A percentile compares a stretch with the other conserved stretches of the same genome.
phyloP scores from a whole-genome alignment of 116 monocot species.

The Papilionanthe hybrid region DNA sequence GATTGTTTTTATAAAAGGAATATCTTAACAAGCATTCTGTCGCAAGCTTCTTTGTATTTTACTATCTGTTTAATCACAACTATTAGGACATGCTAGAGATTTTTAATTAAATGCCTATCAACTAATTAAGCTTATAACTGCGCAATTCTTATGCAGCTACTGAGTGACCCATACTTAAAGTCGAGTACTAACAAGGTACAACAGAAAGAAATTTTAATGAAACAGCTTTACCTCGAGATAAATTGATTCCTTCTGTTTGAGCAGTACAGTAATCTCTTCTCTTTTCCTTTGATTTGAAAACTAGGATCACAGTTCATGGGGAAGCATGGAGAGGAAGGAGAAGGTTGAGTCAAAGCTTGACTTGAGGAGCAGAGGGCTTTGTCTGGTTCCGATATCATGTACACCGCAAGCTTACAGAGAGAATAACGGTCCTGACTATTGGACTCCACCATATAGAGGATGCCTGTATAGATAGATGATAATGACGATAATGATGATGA shows the following conservation, averaged over 20 bases:
- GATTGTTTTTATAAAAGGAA: too few species aligned
- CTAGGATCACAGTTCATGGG: slow-evolving; percentile 70
- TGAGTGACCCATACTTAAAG: slow-evolving; percentile 84
- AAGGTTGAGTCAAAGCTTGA: slow-evolving; percentile 47
- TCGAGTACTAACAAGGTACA: slow-evolving; percentile 58
- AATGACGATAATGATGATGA: neutral
- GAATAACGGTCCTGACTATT: slow-evolving; percentile 65
- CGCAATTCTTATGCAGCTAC: slow-evolving; percentile 41
- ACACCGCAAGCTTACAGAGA: slow-evolving; percentile 65
- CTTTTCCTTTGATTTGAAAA: neutral
- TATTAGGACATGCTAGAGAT: too few species aligned
- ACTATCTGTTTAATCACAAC: too few species aligned
- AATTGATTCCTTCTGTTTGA: neutral
- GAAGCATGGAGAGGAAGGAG: slow-evolving; percentile 61
- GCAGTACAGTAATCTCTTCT: neutral
- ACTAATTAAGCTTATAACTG: neutral
- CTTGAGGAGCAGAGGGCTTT: slow-evolving; percentile 72
- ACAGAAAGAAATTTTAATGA: neutral
- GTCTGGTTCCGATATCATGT: slow-evolving; percentile 72
- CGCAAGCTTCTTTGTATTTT: too few species aligned
- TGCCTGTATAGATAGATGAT: slow-evolving; percentile 70
- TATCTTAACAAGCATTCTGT: too few species aligned
- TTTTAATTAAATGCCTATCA: too few species aligned
- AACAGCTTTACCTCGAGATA: neutral
- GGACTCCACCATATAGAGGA: slow-evolving; percentile 82